Evolutionary conservation across 2,329 filamentous ascomycete genomes (phyloP).

Genomic region (Nemania sp.): DNA sequence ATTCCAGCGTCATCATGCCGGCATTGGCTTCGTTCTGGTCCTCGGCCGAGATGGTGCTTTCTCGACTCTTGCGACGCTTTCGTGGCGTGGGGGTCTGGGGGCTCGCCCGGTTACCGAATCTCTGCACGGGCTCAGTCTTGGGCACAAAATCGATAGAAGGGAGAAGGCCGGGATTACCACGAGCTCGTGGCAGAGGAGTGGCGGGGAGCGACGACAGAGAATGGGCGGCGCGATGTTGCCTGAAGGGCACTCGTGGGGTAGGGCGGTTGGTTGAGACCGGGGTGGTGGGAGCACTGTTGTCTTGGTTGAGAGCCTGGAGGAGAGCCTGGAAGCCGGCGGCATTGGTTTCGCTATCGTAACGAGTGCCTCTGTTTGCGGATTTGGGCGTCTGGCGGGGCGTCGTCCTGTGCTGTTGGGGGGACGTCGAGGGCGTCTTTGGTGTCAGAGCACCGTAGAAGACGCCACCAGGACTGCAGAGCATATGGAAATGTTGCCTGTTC

Average conservation of each 20-base stretch:
- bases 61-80: conserved; percentile 70
- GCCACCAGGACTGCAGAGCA: conserved; percentile 75
- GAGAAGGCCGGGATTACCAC: conserved; percentile 57
- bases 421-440: conserved; percentile 55
- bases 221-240: conserved; percentile 76
- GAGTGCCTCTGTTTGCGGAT: conserved; percentile 44
- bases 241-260: conserved; percentile 55
- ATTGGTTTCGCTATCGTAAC: conserved; percentile 54
- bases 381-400: conserved; percentile 58
- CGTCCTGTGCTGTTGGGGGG: conserved; percentile 52
- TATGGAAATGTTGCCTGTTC: conserved; percentile 84
- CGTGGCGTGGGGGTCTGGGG: conserved; percentile 52
- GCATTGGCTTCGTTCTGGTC: conserved; percentile 62
- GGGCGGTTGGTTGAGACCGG: conserved; percentile 56
- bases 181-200: conserved; percentile 66
- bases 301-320: conserved; percentile 78
- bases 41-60: conserved; percentile 79
- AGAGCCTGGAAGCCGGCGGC: conserved; percentile 76
- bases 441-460: conserved; percentile 67
- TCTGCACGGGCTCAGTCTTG: conserved; percentile 58
- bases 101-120: conserved; percentile 43
- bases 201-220: conserved; percentile 84
- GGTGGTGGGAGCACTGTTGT: conserved; percentile 75
- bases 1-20: conserved; percentile 55
- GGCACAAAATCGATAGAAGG: conserved; percentile 67